A percentile compares a stretch with the other conserved stretches of the same genome.
phyloP scores from a whole-genome alignment of 2,329 filamentous ascomycete genomes.

The Conoideocrella luteorostrata region DNA sequence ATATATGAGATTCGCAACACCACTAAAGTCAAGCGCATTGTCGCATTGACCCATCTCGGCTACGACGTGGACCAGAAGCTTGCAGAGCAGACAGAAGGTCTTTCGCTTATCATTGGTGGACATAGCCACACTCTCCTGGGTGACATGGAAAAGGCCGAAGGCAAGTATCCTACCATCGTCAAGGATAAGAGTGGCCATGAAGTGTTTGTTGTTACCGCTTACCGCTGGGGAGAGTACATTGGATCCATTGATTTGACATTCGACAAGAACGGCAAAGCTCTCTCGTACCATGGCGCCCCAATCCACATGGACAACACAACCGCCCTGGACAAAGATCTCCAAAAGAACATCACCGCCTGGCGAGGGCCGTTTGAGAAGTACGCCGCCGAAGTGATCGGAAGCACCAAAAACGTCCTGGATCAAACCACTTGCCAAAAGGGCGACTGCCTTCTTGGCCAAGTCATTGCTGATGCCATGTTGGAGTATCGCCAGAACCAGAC shows the following conservation, averaged over 20 bases:
- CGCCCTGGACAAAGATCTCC: conserved; percentile 47
- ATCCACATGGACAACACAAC: conserved; percentile 59
- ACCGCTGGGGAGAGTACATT: conserved; percentile 62
- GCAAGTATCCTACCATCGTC: conserved; percentile 58
- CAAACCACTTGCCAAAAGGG: conserved; percentile 50
- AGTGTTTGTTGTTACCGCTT: conserved; percentile 62
- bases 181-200: conserved; percentile 56
- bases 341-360: conserved; percentile 54
- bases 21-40: conserved; percentile 58
- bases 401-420: conserved; percentile 48
- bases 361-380: conserved; percentile 54
- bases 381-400: conserved; percentile 33
- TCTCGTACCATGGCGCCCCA: conserved; percentile 57
- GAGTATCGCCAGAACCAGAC: conserved; percentile 49
- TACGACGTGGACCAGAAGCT: conserved; percentile 58
- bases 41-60: conserved; percentile 61
- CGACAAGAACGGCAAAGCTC: conserved; percentile 51
- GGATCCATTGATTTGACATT: conserved; percentile 63
- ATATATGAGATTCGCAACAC: conserved; percentile 55
- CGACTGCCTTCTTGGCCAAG: conserved; percentile 53
- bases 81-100: conserved; percentile 51
- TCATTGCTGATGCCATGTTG: conserved; percentile 54
- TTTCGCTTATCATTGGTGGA: conserved; percentile 63
- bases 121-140: conserved; percentile 57
- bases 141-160: conserved; percentile 49